Base-by-base conservation (phyloP, 2,329 filamentous ascomycete genomes). In the Ophiosphaerella korrae region DNA sequence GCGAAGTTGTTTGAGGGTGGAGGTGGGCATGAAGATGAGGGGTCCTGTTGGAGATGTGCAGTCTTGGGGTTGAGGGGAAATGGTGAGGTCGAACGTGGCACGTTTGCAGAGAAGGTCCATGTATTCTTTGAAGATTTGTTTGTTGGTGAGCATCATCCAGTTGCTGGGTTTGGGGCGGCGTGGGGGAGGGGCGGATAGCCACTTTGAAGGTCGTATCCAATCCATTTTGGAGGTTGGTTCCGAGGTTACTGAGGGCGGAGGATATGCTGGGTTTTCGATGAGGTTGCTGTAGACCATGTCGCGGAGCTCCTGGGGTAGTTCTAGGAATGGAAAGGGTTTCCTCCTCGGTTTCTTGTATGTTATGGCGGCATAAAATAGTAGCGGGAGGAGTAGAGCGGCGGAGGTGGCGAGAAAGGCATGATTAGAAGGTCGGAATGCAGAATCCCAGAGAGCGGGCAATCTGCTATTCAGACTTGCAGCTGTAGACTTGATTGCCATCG, bases 41-140 rank as follows among this genome's bases (percentile, higher is more conserved):
- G 45, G 51, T 11, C 49, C 42, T 31, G 7, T 29, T 35, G 32
- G 26, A 45, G 32, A 31, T 29, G 16, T 41, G 53, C 18, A 21
- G 18, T 21, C 18, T 21, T 70, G 70, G 49, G 73, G 74, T 16
- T 62, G 43, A 0, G 69, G 62, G 8, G 67, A 66, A 24, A 75
- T 61, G 29, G 58, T 67, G 32, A 75, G 63, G 21, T 65, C 57
- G 52, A 73, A 72, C 3, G 57, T 69, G 1, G 52, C 40, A 14
- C 62, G 62, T 42, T 67, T 73, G 56, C 64, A 68, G 32, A 72
- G 43, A 33, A 71, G 48, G 31, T 71, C 65, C 56, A 66, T 71
- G 57, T 66, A 75, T 45, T 75, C 72, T 3, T 37, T 33, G 41
- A 73, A 54, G 13, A 74, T 51, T 45, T 73, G 71, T 40, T 66